Conservation (phyloP, 169 alveolate species). For the Cystoisospora suis region DNA sequence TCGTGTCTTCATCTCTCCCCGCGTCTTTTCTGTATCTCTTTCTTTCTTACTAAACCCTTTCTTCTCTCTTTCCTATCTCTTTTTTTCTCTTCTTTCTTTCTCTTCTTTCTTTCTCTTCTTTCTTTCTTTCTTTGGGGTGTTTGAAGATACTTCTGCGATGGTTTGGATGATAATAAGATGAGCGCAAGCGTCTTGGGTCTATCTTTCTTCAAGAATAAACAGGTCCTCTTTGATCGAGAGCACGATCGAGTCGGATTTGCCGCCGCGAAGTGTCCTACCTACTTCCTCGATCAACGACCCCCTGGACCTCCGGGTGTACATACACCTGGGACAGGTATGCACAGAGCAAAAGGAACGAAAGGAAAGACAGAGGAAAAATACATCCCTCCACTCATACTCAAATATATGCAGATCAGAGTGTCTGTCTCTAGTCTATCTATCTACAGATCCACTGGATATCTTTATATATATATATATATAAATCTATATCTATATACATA, state of each 20-base stretch:
- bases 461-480: too few relatives aligned
- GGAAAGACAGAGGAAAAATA: not conserved
- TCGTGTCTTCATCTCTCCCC: too few relatives aligned
- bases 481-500: too few relatives aligned
- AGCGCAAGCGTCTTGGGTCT: conserved; percentile 70
- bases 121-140: too few relatives aligned
- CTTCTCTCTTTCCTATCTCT: too few relatives aligned
- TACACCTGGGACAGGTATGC: too few relatives aligned
- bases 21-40: too few relatives aligned
- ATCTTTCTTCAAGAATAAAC: conserved; percentile 75
- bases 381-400: not conserved
- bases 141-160: conserved; percentile 32
- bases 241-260: conserved; percentile 67
- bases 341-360: not conserved
- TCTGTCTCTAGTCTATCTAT: not conserved
- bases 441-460: not conserved
- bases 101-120: too few relatives aligned
- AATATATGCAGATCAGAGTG: not conserved
- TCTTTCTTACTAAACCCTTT: too few relatives aligned
- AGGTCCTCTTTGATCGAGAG: conserved; percentile 74
- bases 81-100: too few relatives aligned
- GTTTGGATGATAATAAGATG: conserved; percentile 49
- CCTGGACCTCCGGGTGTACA: not conserved
- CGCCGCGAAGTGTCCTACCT: conserved; percentile 33
- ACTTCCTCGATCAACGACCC: conserved; percentile 42